A percentile compares a stretch with the other conserved stretches of the same genome.
phyloP scores from a whole-genome alignment of 1,139 yeast species.

The Taphrina deformans region DNA sequence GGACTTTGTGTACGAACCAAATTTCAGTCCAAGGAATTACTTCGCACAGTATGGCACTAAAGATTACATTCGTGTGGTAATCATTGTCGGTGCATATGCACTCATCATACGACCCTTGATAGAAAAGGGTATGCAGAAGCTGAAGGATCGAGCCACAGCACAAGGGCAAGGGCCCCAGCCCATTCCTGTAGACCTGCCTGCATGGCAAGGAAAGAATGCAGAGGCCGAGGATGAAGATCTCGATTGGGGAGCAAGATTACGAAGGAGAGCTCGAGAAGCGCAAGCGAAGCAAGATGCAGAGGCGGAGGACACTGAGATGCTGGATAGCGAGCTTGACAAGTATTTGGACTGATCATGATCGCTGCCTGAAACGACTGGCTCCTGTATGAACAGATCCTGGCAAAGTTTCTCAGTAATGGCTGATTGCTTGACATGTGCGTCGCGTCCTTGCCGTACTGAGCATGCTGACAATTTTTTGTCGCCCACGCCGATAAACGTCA shows the following conservation, averaged over 20 bases:
- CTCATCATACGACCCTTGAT: conserved; percentile 26
- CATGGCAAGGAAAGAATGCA: conserved; percentile 25
- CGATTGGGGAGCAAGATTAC: conserved; percentile 26
- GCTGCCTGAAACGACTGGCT: no score
- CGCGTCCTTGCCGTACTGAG: no score
- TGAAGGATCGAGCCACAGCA: conserved; percentile 18
- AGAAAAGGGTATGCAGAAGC: conserved; percentile 27
- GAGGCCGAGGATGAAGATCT: conserved; percentile 11
- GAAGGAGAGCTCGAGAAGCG: conserved; percentile 24
- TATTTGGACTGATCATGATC: conserved; percentile 29
- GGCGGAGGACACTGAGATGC: conserved; percentile 22
- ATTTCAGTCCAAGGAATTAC: conserved; percentile 21
- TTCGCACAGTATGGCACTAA: conserved; percentile 13
- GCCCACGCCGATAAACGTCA: no score
- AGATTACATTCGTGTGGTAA: conserved; percentile 27
- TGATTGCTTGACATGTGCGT: no score
- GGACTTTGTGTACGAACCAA: conserved; percentile 29
- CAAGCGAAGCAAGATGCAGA: conserved; percentile 26
- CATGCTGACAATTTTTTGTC: no score
- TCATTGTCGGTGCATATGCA: conserved; percentile 27
- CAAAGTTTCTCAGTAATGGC: no score
- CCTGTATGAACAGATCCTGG: no score
- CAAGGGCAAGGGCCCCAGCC: conserved; percentile 30
- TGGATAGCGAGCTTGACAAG: conserved; percentile 30
- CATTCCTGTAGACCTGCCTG: conserved; percentile 30